Base-by-base conservation (phyloP, 768 basidiomycete genomes). In the Leccinellum albellum region DNA sequence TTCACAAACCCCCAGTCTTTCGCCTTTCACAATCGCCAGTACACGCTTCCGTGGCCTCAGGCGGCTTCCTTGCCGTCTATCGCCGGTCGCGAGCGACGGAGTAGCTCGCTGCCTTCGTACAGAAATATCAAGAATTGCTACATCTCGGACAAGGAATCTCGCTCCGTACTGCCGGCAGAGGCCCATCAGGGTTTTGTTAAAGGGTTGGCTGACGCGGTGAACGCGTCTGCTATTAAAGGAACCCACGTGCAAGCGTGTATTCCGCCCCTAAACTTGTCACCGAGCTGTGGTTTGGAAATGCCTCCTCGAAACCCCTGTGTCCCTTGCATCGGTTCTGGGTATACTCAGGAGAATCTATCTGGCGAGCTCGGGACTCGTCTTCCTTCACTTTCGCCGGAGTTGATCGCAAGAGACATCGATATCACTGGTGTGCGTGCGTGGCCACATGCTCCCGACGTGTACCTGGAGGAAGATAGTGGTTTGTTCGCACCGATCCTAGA, bases 191-290 rank as follows among this genome's bases (percentile, higher is more conserved):
- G 75, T 87, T 88, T 88, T 89, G 67, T 71, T 58, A 73, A 71
- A 74, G 88, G 87, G 88, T 89, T 89, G 83, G 78, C 81, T 73
- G 77, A 73, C 76, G 85, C 88, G 86, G 84, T 71, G 71, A 82
- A 88, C 88, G 86, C 86, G 77, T 71, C 80, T 68, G 86, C 83
- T 77, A 89, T 88, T 88, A 89, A 90, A 88, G 88, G 88, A 84
- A 69, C 80, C 74, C 86, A 76, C 85, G 87, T 86, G 82, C 79
- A 89, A 82, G 85, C 86, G 84, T 85, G 86, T 78, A 80, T 85
- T 85, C 87, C 88, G 87, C 89, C 89, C 88, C 74, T 73, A 63
- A 78, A 62, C 33, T 66, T 72, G 29, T 28, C 42, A 3, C 44
- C 55, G 33, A 51, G 51, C 46, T 35, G 54, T 51, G 47, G 28